Base-by-base conservation (phyloP, 306 rosid genomes). In the Astragalus glycyphyllos region DNA sequence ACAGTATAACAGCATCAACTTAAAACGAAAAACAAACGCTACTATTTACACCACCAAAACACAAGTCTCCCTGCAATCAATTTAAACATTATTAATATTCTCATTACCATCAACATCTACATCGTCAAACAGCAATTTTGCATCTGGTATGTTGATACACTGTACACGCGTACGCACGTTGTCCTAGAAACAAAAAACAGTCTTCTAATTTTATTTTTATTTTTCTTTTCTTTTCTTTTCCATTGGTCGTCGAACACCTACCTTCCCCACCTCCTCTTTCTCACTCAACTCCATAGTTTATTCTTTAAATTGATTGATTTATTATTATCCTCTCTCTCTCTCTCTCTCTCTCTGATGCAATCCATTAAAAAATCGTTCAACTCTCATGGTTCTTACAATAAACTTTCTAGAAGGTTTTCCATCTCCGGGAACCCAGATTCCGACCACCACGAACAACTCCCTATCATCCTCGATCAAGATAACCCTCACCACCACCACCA, bases 291-390 rank as follows among this genome's bases (percentile, higher is more conserved):
- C 57, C 44, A 44, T 40, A 11, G 5, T 41, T 58, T 15, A 11
- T 11, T 16, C 11, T 11, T 55, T 20, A 20, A 20, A 20, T 20
- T 20, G 23, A 20, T 20, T 20, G 23, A 20, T 20, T 11, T 15
- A 1, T 47, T 6, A 44, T 23, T 1, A 2, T 49, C 2, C 2
- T 51, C 2, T 35, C 29, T 32, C 9, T 5, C 34, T 60, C 70
- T 42, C 2, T 51, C 2, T 35, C 29, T 32, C 9, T 5, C 34
- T 60, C 70, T 42, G 11, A 92, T 92, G 93, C 90, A 92, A 78
- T 61, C 97, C 35, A 70, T 85, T 1, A 78, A 32, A 54, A 88
- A 85, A 48, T 86, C 97, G 0, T 85, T 90, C 58, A 90, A 85
- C 77, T 84, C 90, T 11, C 60, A 80, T 26, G 87, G 66, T 69